These are phyloP conservation scores for Ceratocystis cubensis DNA, from an alignment of 2,329 filamentous ascomycete genomes.

Conservation along the genomic window DNA sequence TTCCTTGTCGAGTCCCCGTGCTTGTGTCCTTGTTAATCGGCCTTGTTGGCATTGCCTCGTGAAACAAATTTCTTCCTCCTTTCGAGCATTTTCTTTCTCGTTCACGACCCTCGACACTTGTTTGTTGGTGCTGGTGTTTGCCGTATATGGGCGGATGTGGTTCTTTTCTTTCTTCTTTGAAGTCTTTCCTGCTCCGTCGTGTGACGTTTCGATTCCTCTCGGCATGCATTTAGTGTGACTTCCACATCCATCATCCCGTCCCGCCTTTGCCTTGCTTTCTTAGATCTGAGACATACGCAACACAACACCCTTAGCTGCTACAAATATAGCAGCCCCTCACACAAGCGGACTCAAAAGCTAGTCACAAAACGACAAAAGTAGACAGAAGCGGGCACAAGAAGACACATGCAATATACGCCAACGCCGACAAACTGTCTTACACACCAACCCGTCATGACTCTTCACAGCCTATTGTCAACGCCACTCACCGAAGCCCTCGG, in stretches of 20 bases:
- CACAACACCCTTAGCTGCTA: neutral
- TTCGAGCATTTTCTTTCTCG: neutral
- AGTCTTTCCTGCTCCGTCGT: neutral
- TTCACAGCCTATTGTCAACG: conserved; percentile 50
- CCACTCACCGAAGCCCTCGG: conserved; percentile 66
- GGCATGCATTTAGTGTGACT: neutral
- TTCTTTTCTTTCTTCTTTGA: neutral
- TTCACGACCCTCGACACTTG: neutral
- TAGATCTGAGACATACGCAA: conserved; percentile 12
- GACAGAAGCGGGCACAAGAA: neutral
- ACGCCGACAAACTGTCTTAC: conserved; percentile 24
- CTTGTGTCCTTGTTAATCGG: conserved; percentile 6
- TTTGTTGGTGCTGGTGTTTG: neutral
- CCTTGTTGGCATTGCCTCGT: conserved; percentile 1
- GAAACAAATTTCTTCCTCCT: conserved; percentile 4
- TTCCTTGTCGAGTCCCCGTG: conserved; percentile 7
- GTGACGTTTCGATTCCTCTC: neutral
- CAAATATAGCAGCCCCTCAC: neutral
- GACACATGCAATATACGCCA: neutral
- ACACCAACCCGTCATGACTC: neutral
- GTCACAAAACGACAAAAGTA: neutral
- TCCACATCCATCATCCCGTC: neutral
- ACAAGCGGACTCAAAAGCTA: neutral
- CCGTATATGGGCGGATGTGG: neutral
- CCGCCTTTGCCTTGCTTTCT: neutral